Conservation (phyloP, 345 rosid genomes). For the Pugionium cornutum region DNA sequence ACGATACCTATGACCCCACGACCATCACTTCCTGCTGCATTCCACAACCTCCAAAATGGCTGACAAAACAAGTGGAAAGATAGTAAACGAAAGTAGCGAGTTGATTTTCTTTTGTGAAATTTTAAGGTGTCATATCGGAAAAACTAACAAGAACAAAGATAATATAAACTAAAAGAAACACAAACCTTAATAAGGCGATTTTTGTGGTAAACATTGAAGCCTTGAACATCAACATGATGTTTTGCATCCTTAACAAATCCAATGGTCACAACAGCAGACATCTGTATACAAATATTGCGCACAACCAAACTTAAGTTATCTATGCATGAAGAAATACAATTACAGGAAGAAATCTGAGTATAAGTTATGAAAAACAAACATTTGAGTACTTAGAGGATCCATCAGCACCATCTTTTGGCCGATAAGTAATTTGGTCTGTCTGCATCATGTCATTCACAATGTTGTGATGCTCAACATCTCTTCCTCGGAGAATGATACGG, state of each 20-base stretch:
- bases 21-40: slow-evolving; percentile 92
- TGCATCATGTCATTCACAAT: slow-evolving; percentile 96
- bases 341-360: background rate
- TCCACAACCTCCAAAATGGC: slow-evolving; percentile 99
- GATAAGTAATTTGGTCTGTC: slow-evolving; percentile 61
- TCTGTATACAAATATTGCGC: slow-evolving; percentile 45
- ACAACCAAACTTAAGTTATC: slow-evolving; percentile 27
- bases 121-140: background rate
- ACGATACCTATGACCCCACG: slow-evolving; percentile 85
- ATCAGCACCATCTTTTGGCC: slow-evolving; percentile 63
- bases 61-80: slow-evolving; percentile 37
- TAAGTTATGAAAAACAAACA: slow-evolving; percentile 44
- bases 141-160: background rate
- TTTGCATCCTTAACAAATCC: slow-evolving; percentile 98
- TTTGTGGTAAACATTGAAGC: slow-evolving; percentile 92
- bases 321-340: background rate
- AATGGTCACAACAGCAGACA: slow-evolving; percentile 75
- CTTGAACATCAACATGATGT: slow-evolving; percentile 86
- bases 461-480: slow-evolving; percentile 91
- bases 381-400: slow-evolving; percentile 52
- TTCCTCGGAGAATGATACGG: slow-evolving; percentile 87
- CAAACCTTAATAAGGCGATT: slow-evolving; percentile 90
- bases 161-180: slow-evolving; percentile 11
- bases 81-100: background rate
- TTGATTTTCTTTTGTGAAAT: background rate